A percentile compares a stretch with the other conserved stretches of the same genome.
Evolutionary conservation across 148 eudicot species (phyloP).

Genomic region (Amaranthus hypochondriacus): DNA sequence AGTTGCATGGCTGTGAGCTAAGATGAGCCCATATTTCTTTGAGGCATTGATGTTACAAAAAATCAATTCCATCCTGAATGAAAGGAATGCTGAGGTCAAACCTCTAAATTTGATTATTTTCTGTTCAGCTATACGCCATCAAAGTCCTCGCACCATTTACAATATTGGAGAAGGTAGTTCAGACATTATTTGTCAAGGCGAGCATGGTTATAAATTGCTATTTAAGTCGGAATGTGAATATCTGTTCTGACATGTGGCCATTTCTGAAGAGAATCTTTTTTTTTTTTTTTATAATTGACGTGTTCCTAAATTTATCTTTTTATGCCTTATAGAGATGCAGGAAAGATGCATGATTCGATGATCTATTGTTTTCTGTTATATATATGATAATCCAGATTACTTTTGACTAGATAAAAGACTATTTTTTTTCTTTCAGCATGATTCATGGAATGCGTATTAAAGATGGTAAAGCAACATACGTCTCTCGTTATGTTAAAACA

Average conservation of each 20-base stretch:
- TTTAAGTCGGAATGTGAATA: background rate
- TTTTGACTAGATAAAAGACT: background rate
- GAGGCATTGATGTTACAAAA: background rate
- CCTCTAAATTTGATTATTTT: background rate
- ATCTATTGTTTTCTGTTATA: background rate
- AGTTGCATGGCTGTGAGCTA: no score
- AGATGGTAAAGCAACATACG: constrained; percentile 95
- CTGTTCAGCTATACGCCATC: background rate
- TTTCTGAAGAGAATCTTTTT: background rate
- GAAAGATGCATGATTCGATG: background rate
- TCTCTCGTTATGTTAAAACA: constrained; percentile 88
- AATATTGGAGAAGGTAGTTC: background rate
- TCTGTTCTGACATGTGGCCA: background rate
- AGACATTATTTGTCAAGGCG: background rate
- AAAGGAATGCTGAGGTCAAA: background rate
- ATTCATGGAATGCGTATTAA: constrained; percentile 90
- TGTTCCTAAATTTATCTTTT: background rate
- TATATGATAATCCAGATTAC: background rate
- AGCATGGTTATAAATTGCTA: background rate
- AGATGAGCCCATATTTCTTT: no score
- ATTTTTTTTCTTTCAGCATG: constrained; percentile 41
- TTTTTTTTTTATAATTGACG: background rate
- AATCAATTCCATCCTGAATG: background rate
- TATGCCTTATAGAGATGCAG: background rate
- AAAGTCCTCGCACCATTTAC: background rate